These are phyloP conservation scores for Graphiopsis chlorocephala DNA, from an alignment of 2,329 filamentous ascomycete species.

Conservation along the genomic window DNA sequence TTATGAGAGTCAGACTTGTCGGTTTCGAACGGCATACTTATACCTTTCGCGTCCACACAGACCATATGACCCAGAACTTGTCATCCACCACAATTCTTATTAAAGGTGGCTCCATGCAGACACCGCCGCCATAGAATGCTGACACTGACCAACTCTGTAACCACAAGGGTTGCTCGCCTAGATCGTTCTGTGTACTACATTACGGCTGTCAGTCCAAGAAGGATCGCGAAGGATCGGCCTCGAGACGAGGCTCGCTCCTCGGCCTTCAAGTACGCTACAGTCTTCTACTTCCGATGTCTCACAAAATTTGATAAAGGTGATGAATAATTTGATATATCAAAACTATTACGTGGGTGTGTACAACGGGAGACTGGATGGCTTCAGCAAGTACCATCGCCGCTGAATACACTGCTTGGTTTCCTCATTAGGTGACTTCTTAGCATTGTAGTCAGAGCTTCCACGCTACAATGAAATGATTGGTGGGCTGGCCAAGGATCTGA, in stretches of 20 bases:
- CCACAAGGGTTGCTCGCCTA: not conserved
- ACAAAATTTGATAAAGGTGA: not conserved
- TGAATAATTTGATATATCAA: not conserved
- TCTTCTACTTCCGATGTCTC: not conserved
- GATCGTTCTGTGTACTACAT: not conserved
- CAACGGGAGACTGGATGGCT: not conserved
- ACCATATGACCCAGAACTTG: not conserved
- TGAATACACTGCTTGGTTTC: not conserved
- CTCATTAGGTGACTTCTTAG: not conserved
- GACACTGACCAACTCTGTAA: not conserved
- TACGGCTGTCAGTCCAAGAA: conserved; percentile 1
- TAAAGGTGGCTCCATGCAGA: not conserved
- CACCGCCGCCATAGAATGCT: not conserved
- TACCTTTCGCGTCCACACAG: not conserved
- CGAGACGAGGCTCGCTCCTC: not conserved
- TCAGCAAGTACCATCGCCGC: not conserved
- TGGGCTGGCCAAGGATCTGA: not conserved
- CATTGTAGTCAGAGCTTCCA: not conserved
- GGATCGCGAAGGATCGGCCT: conserved; percentile 9
- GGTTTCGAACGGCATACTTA: not conserved
- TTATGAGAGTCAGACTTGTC: not conserved
- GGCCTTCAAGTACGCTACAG: not conserved
- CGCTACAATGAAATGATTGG: not conserved
- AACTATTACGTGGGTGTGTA: not conserved
- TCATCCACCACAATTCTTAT: not conserved